A percentile compares a stretch with the other conserved stretches of the same genome.
These are phyloP conservation scores for Yarrowia galli DNA, from an alignment of 1,139 yeast genomes.

Conservation along the genomic window DNA sequence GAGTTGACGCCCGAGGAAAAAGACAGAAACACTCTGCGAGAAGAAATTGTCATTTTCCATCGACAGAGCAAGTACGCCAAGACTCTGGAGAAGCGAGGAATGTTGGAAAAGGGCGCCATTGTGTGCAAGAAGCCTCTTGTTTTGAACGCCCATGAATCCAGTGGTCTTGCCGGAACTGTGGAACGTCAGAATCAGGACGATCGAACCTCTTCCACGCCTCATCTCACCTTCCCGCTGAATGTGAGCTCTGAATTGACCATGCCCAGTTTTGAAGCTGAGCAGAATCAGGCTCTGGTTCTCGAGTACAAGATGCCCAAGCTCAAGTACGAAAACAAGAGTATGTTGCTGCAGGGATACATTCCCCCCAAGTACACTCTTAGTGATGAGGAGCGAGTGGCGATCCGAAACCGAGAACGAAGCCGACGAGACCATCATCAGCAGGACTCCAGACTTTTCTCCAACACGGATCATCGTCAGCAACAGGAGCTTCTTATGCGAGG, in stretches of 20 bases:
- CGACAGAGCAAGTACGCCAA: constrained; percentile 45
- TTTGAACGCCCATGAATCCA: constrained; percentile 59
- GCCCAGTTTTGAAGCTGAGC: constrained; percentile 61
- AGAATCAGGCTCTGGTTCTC: constrained; percentile 59
- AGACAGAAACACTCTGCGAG: constrained; percentile 60
- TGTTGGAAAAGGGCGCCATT: constrained; percentile 41
- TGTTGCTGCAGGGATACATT: constrained; percentile 81
- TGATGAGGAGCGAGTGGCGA: constrained; percentile 71
- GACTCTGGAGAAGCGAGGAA: constrained; percentile 40
- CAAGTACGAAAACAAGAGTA: constrained; percentile 62
- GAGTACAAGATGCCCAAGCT: constrained; percentile 63
- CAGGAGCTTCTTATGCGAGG: constrained; percentile 15
- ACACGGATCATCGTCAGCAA: constrained; percentile 14
- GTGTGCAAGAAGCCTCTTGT: constrained; percentile 46
- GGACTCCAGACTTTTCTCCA: constrained; percentile 26
- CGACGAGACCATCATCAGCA: constrained; percentile 41
- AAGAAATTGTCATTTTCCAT: constrained; percentile 51
- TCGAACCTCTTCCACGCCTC: constrained; percentile 46
- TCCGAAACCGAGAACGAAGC: constrained; percentile 49
- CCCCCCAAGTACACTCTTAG: constrained; percentile 67
- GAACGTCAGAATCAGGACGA: constrained; percentile 44
- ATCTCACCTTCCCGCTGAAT: constrained; percentile 66
- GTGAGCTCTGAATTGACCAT: constrained; percentile 54
- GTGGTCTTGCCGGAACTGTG: constrained; percentile 73
- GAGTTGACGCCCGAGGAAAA: constrained; percentile 71